phyloP scores from a whole-genome alignment of 179 eudicot species.

The Silene coronaria region DNA sequence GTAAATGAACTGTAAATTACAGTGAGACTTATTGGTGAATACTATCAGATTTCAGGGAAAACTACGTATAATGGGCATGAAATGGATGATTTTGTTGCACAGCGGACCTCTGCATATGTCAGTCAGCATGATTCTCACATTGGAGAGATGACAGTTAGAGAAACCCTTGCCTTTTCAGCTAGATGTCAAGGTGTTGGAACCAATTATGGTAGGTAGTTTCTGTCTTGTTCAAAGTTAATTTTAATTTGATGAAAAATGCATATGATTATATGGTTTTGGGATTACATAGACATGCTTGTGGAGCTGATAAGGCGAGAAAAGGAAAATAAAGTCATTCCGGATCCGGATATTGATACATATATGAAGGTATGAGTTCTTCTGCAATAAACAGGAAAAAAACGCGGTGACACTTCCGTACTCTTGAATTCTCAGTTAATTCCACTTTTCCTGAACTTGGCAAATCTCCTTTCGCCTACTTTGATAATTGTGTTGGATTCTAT shows the following conservation, averaged over 20 bases:
- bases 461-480: no score
- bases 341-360: slow-evolving; percentile 3
- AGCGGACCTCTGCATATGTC: slow-evolving; percentile 15
- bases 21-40: background rate
- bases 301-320: slow-evolving; percentile 55
- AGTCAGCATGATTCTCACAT: slow-evolving; percentile 19
- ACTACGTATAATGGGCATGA: slow-evolving; percentile 25
- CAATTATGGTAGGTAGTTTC: slow-evolving; percentile 39
- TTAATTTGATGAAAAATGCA: background rate
- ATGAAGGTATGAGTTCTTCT: slow-evolving; percentile 1
- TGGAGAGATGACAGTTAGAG: slow-evolving; percentile 17
- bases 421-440: no score
- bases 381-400: background rate
- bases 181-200: slow-evolving; percentile 16
- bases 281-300: slow-evolving; percentile 14
- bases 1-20: background rate
- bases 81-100: slow-evolving; percentile 27
- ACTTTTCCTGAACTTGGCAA: no score
- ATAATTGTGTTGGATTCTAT: no score
- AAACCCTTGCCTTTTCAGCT: slow-evolving; percentile 11
- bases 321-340: slow-evolving; percentile 27
- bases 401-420: no score
- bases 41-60: slow-evolving; percentile 15
- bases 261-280: background rate
- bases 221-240: background rate